phyloP scores from a whole-genome alignment of 1,284 basidiomycete species.

The Meripilus lineatus region DNA sequence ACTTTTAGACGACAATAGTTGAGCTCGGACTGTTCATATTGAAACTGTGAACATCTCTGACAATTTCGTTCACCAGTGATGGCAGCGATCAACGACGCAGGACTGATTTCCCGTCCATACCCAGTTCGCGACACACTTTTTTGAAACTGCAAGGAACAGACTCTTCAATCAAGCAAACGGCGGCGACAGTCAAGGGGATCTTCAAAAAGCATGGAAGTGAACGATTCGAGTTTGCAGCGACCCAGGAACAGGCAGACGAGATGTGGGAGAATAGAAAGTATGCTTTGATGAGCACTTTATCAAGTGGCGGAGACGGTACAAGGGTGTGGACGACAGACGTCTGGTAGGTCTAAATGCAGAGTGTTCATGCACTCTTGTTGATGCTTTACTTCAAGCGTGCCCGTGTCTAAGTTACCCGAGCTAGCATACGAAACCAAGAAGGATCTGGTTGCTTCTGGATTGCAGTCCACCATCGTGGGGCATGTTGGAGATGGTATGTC shows the following conservation, averaged over 20 bases:
- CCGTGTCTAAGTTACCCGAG: conserved; percentile 67
- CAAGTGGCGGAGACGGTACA: conserved; percentile 51
- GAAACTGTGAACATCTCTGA: not conserved
- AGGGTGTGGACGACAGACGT: conserved; percentile 87
- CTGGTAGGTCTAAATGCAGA: conserved; percentile 41
- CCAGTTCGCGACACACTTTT: conserved; percentile 75
- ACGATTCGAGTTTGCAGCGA: conserved; percentile 72
- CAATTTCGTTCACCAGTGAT: conserved; percentile 55
- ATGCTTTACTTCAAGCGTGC: conserved; percentile 57
- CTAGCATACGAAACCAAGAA: conserved; percentile 72
- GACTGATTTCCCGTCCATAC: conserved; percentile 54
- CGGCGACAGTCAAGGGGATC: conserved; percentile 54
- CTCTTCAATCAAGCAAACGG: conserved; percentile 56
- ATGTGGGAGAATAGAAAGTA: conserved; percentile 90
- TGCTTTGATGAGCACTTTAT: conserved; percentile 72
- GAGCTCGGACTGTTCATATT: conserved; percentile 15
- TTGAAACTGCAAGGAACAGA: conserved; percentile 85
- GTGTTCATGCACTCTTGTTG: conserved; percentile 27
- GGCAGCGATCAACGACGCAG: conserved; percentile 68
- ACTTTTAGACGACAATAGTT: conserved; percentile 69
- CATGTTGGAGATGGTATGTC: conserved; percentile 81
- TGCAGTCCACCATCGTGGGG: conserved; percentile 73
- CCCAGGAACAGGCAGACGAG: conserved; percentile 72
- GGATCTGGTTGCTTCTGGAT: conserved; percentile 58
- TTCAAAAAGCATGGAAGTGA: conserved; percentile 64